Base-by-base conservation (phyloP, 1,284 basidiomycete genomes). In the Boletus mariae region DNA sequence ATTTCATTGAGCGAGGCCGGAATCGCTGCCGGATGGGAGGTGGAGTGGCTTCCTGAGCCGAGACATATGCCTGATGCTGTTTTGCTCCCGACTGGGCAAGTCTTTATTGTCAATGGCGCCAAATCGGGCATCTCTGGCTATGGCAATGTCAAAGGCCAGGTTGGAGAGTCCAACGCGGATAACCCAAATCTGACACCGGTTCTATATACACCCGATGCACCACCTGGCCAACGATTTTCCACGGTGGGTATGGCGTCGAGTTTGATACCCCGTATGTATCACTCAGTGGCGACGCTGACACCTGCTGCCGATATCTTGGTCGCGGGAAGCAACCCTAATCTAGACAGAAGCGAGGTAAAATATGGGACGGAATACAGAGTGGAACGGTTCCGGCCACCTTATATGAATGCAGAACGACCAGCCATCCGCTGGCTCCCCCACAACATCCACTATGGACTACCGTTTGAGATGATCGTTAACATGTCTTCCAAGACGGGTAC, bases 61-160 rank as follows among this genome's bases (percentile, higher is more conserved):
- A 80, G 90, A 20, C 77, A 81, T 12, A 93, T 93, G 91, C 80
- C 83, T 1, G 87, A 92, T 64, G 83, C 83, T n/a, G 80, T 95
- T 26, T 76, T 92, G 20, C 81, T 93, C 32, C 92, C 93, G 3
- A 88, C 83, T 29, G 92, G 92, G 28, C 70, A 85, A 51, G 73
- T 93, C 26, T 58, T 92, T 46, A 81, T 93, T 66, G 77, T 91
- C 56, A 93, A 93, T 63, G 90, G 89, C 11, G 91, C 82, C 2
- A 75, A 74, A 25, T 76, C 80, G 13, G 91, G 91, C 1, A 86
- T 91, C 51, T 87, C 90, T 40, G 92, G 92, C 42, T 94, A 93
- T 64, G 87, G 87, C 20, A 94, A 94, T 63, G 87, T 90, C 54
- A 67, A 74, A 51, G 69, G 78, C 62, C 86, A 83, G 68, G 78